Conservation (phyloP, 2,329 filamentous ascomycete species). For the Leptoxyphium fumago region DNA sequence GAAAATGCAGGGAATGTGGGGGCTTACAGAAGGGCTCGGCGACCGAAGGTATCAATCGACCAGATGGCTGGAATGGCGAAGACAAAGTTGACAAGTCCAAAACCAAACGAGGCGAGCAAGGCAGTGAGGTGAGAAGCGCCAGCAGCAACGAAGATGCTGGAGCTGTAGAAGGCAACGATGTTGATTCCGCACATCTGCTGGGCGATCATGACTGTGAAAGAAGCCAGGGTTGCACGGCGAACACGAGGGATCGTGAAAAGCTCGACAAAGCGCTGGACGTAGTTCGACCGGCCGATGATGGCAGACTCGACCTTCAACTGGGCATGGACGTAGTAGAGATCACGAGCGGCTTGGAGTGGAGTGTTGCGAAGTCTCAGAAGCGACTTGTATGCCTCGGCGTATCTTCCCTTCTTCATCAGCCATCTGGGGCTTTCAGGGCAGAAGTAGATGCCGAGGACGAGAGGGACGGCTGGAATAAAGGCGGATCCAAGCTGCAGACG, state of each 20-base stretch:
- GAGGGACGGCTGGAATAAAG: slow-evolving; percentile 28
- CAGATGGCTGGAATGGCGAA: slow-evolving; percentile 45
- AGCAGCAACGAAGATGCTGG: slow-evolving; percentile 15
- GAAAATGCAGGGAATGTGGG: not conserved
- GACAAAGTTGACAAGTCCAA: slow-evolving; percentile 43
- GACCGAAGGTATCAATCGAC: slow-evolving; percentile 44
- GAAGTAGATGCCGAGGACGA: slow-evolving; percentile 25
- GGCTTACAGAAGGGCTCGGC: slow-evolving; percentile 30
- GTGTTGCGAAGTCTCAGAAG: slow-evolving; percentile 25
- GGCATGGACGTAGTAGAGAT: slow-evolving; percentile 28
- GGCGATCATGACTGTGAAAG: slow-evolving; percentile 62
- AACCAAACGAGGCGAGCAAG: slow-evolving; percentile 43
- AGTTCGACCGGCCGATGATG: slow-evolving; percentile 21
- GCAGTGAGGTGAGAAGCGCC: slow-evolving; percentile 27
- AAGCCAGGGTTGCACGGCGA: slow-evolving; percentile 58
- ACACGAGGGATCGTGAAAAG: slow-evolving; percentile 56
- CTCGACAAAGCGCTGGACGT: slow-evolving; percentile 33
- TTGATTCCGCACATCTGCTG: slow-evolving; percentile 46
- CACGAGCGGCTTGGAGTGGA: slow-evolving; percentile 26
- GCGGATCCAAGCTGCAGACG: slow-evolving; percentile 28
- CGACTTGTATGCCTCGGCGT: slow-evolving; percentile 24
- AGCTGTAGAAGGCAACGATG: slow-evolving; percentile 15
- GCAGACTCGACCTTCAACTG: slow-evolving; percentile 20
- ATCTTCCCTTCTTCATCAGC: slow-evolving; percentile 28
- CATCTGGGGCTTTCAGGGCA: slow-evolving; percentile 15